Conservation (phyloP, 2,329 filamentous ascomycete genomes). For the Ceratocystis smalleyi region DNA sequence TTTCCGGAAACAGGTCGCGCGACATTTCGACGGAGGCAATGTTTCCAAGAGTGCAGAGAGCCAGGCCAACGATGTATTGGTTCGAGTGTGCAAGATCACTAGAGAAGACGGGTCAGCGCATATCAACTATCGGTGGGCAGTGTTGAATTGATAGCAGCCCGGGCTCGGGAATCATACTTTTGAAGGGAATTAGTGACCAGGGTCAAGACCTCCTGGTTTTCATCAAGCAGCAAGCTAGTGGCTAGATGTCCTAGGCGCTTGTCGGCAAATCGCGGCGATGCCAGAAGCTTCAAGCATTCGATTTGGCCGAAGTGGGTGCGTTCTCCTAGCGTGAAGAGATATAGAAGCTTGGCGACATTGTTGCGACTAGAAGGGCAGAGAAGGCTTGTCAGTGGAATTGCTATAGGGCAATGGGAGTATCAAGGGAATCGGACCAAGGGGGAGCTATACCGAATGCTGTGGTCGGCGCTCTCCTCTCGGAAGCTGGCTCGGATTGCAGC, state of each 20-base stretch:
- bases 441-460: constrained; percentile 56
- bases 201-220: constrained; percentile 96
- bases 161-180: constrained; percentile 45
- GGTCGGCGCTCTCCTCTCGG: constrained; percentile 88
- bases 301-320: constrained; percentile 98
- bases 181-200: constrained; percentile 95
- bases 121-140: neutral
- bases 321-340: constrained; percentile 94
- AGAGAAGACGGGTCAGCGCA: constrained; percentile 17
- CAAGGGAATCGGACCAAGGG: neutral
- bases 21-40: constrained; percentile 98
- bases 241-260: constrained; percentile 91
- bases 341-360: constrained; percentile 96
- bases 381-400: constrained; percentile 8
- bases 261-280: constrained; percentile 92
- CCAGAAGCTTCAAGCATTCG: constrained; percentile 93
- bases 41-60: constrained; percentile 89
- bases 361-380: constrained; percentile 53
- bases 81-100: constrained; percentile 95
- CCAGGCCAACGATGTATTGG: constrained; percentile 94
- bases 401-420: neutral
- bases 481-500: constrained; percentile 95
- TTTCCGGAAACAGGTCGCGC: constrained; percentile 86
- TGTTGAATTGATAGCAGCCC: too few relatives aligned
- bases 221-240: constrained; percentile 87